phyloP scores from a whole-genome alignment of 306 rosid species.

The Prinsepia uniflora region DNA sequence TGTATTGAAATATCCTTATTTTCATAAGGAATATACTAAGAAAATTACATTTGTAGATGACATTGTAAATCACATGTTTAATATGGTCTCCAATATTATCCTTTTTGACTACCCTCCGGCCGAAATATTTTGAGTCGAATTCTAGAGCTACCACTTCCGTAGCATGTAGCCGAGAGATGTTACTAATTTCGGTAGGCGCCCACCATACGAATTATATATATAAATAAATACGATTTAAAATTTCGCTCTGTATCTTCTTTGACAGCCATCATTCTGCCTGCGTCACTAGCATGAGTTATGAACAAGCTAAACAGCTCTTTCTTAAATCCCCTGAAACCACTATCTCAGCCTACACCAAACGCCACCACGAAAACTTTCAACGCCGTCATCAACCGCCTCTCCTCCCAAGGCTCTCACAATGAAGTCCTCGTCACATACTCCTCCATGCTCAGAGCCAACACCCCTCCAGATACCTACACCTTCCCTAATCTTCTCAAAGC shows the following conservation, averaged over 20 bases:
- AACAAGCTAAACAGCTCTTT: conserved; percentile 37
- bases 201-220: too few relatives aligned
- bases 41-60: too few relatives aligned
- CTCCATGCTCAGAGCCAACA: conserved; percentile 49
- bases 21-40: too few relatives aligned
- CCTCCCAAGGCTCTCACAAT: conserved; percentile 51
- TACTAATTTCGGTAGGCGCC: too few relatives aligned
- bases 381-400: conserved; percentile 50
- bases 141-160: too few relatives aligned
- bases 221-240: too few relatives aligned
- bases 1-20: too few relatives aligned
- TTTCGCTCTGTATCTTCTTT: not conserved
- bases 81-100: too few relatives aligned
- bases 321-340: conserved; percentile 27
- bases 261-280: not conserved
- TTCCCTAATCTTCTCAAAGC: conserved; percentile 73
- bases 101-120: too few relatives aligned
- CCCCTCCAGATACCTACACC: conserved; percentile 58
- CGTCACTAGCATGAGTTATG: conserved; percentile 20
- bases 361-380: conserved; percentile 45
- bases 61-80: too few relatives aligned
- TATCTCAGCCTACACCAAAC: conserved; percentile 11
- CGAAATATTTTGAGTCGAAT: too few relatives aligned
- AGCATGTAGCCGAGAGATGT: too few relatives aligned
- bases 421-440: conserved; percentile 48